A percentile compares a stretch with the other conserved stretches of the same genome.
These are phyloP conservation scores for Exobasidium rhododendri DNA, from an alignment of 1,284 basidiomycete genomes.

Conservation along the genomic window DNA sequence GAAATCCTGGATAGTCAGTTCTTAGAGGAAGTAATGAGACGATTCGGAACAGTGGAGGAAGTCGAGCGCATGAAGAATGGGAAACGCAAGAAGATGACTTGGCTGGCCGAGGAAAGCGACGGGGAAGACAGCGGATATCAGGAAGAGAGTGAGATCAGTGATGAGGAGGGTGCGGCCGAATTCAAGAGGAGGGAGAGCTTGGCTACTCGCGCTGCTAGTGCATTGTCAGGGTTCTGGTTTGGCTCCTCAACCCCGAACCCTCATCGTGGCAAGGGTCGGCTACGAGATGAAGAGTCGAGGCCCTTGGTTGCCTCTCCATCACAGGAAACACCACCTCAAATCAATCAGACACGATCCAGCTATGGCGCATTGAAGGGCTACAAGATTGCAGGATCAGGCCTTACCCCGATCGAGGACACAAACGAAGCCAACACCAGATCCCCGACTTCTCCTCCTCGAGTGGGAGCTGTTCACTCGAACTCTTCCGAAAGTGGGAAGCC, in stretches of 20 bases:
- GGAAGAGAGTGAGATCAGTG: slow-evolving; percentile 24
- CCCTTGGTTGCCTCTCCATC: neutral
- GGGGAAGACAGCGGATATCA: slow-evolving; percentile 12
- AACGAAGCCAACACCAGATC: neutral
- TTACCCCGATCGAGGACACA: neutral
- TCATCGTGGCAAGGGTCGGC: neutral
- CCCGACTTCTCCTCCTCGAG: neutral
- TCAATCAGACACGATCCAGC: neutral
- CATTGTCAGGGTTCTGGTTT: slow-evolving; percentile 40
- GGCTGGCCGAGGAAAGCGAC: slow-evolving; percentile 22
- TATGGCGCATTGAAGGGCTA: neutral
- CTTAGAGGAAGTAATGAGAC: slow-evolving; percentile 48
- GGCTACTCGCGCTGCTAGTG: slow-evolving; percentile 31
- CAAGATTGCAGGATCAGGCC: neutral
- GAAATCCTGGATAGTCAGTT: slow-evolving; percentile 52
- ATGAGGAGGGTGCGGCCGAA: slow-evolving; percentile 14
- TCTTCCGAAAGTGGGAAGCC: neutral
- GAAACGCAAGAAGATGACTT: slow-evolving; percentile 1
- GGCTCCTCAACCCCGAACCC: slow-evolving; percentile 7
- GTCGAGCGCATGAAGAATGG: slow-evolving; percentile 14
- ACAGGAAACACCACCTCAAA: neutral
- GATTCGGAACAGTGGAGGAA: slow-evolving; percentile 31
- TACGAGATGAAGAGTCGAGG: neutral
- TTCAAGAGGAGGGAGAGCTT: slow-evolving; percentile 25
- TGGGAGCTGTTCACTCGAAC: neutral